Base-by-base conservation (phyloP, 2,329 filamentous ascomycete genomes). In the Apiospora aurea region DNA sequence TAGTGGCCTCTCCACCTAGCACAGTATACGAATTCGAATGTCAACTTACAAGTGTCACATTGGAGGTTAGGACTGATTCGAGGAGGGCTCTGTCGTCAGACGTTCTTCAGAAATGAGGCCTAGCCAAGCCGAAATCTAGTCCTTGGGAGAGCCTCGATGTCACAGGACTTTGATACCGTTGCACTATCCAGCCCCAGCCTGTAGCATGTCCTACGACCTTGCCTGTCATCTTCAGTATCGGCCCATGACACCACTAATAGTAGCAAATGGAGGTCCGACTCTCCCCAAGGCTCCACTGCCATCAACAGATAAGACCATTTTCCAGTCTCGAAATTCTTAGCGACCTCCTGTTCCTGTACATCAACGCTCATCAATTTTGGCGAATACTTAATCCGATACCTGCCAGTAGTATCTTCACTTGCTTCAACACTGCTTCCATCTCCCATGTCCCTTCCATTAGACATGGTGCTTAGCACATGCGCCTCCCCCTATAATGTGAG, bases 41-140 rank as follows among this genome's bases (percentile, higher is more conserved):
- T 21, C 6, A 21, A 47, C 46, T 47, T 47, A 47, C 46, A 47
- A 21, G 21, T 21, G 18, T 8, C 21, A 47, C 16, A 7, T 47
- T 47, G 46, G 21, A 21, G 46, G 18, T 47, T 47, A 6, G 44
- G n/a, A 24, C 11, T 51, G 21, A 24, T 51, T 8, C 13, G n/a
- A 10, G n/a, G 24, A 13, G 10, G 11, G 41, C 41, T 43, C 11
- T 8, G 5, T 13, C 41, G 41, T 13, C 41, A 43, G 41, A 10
- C 4, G 21, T 21, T 34, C 4, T 21, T 7, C 26, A 21, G 5
- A 61, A 61, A 4, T 38, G 29, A 41, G 41, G 8, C 16, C 29
- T 64, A 64, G 57, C 34, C 57, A 64, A 64, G 57, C 29, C 57
- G 57, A 64, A 64, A 64, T 2, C 2, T 16, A 11, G 57, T 41